Base-by-base conservation (phyloP, 768 basidiomycete genomes). In the Pleurotus tuoliensis region DNA sequence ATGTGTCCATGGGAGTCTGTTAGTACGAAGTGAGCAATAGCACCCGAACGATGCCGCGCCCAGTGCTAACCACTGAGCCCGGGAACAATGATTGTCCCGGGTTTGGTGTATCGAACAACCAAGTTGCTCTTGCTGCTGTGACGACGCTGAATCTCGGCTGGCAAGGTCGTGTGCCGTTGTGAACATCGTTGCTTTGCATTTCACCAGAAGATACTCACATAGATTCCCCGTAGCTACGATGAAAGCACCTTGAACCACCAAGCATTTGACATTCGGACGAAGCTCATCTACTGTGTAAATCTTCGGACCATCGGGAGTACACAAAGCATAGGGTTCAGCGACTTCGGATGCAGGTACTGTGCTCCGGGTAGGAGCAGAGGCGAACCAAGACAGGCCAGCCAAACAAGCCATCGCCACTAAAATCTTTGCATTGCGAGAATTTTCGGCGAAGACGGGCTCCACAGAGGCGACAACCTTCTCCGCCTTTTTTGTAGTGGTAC, bases 1-100 rank as follows among this genome's bases (percentile, higher is more conserved):
- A 89, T 81, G 63, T 93, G 90, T 0, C 76, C 86, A 70, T 92
- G 90, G 3, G 90, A 87, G 70, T 92, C 90, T 88, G 61, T n/a
- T 34, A 34, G 30, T 34, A 34, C 30, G 8, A 9, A 9, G 30
- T 34, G 9, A 34, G 30, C 30, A 11, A 34, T 34, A 11, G 30
- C 30, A 34, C 30, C 30, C 30, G 30, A 34, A 34, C 30, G 30
- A 34, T 34, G 30, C 30, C 30, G 9, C 30, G 30, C 9, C 30
- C 30, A 24, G 40, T 55, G 73, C 82, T 62, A 61, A 88, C 87
- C 88, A 66, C 79, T 86, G 56, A 92, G 66, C 1, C 90, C 90
- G 11, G 90, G 90, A 45, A 90, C 78, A 44, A 90, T 69, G 53
- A 87, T 81, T 43, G 87, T 79, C 12, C 80, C 83, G 40, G 75